These are phyloP conservation scores for Nectriaceae sp. DNA, from an alignment of 2,329 filamentous ascomycete species.

Conservation along the genomic window DNA sequence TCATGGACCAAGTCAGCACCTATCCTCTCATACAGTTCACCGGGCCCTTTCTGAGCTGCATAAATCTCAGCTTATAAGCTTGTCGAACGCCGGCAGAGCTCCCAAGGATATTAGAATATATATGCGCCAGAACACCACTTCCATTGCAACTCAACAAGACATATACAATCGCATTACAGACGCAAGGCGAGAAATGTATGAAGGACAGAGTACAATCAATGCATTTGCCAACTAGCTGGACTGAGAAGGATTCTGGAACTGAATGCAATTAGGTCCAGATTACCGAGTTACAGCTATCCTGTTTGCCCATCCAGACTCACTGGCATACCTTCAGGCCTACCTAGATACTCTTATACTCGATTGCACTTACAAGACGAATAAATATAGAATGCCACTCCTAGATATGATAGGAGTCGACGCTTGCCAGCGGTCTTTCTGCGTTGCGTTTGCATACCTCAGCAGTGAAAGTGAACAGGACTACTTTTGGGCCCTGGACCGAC, in stretches of 20 bases:
- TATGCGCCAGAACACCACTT: slow-evolving; percentile 3
- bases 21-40: slow-evolving; percentile 2
- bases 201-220: neutral
- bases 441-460: slow-evolving; percentile 19
- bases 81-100: slow-evolving; percentile 12
- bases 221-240: slow-evolving; percentile 22
- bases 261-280: slow-evolving; percentile 14
- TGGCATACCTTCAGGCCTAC: slow-evolving; percentile 18
- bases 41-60: slow-evolving; percentile 7
- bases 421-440: slow-evolving; percentile 17
- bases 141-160: slow-evolving; percentile 13
- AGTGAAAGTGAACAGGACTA: slow-evolving; percentile 16
- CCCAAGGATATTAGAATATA: slow-evolving; percentile 17
- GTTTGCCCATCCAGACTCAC: slow-evolving; percentile 21
- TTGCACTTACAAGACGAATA: too few relatives aligned
- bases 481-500: slow-evolving; percentile 13
- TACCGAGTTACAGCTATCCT: slow-evolving; percentile 18
- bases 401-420: too few relatives aligned
- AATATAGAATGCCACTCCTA: too few relatives aligned
- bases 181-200: neutral
- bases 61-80: slow-evolving; percentile 1
- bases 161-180: slow-evolving; percentile 21
- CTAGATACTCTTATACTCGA: slow-evolving; percentile 17
- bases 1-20: slow-evolving; percentile 8
- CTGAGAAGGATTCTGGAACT: slow-evolving; percentile 19